Evolutionary conservation across 2,329 filamentous ascomycete genomes (phyloP).

Genomic region (Drechslera avenae): DNA sequence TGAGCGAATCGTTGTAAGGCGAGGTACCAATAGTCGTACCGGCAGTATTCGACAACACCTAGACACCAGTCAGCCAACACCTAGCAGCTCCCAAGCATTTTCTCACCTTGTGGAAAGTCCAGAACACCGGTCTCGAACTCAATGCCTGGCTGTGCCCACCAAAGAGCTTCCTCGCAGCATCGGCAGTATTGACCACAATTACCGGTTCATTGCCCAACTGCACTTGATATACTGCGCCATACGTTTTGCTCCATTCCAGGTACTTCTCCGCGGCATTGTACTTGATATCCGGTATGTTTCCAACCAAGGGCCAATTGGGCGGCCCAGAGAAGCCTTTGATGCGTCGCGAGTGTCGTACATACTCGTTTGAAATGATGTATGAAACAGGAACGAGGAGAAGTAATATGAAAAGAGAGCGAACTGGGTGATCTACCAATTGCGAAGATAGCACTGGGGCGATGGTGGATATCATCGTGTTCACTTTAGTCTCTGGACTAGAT

Average conservation of each 20-base stretch:
- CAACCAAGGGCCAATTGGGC: conserved; percentile 48
- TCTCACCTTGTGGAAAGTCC: conserved; percentile 53
- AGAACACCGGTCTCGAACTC: conserved; percentile 51
- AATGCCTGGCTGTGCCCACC: conserved; percentile 51
- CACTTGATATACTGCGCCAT: conserved; percentile 54
- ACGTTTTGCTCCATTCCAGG: conserved; percentile 49
- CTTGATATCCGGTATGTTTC: conserved; percentile 52
- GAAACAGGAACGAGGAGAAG: conserved; percentile 37
- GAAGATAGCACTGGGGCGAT: conserved; percentile 31
- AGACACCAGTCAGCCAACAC: conserved; percentile 3
- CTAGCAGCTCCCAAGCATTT: neutral
- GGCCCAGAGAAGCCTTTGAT: conserved; percentile 49
- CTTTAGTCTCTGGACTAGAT: neutral
- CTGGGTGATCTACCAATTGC: conserved; percentile 30
- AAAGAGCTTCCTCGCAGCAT: conserved; percentile 50
- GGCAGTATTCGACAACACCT: conserved; percentile 68
- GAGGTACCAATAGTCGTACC: conserved; percentile 72
- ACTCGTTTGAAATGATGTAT: conserved; percentile 48
- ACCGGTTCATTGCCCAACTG: conserved; percentile 54
- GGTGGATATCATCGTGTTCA: conserved; percentile 35
- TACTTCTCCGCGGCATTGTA: conserved; percentile 53
- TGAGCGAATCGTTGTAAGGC: conserved; percentile 68
- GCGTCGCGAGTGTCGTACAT: conserved; percentile 41
- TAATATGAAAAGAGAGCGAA: conserved; percentile 28
- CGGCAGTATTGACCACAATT: conserved; percentile 52